These are phyloP conservation scores for Austropuccinia psidii DNA, from an alignment of 1,284 basidiomycete species.

Conservation along the genomic window DNA sequence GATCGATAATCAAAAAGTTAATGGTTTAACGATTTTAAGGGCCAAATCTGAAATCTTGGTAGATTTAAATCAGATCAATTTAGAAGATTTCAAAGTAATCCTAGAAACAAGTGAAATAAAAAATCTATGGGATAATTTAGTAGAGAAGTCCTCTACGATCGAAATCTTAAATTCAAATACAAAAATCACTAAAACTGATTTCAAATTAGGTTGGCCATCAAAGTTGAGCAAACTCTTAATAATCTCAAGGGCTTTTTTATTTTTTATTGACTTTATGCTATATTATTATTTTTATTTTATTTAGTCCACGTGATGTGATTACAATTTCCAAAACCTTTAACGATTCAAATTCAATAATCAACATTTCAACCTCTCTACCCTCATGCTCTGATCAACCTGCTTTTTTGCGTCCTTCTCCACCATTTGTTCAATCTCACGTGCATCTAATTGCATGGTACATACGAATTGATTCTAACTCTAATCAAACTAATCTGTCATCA, in stretches of 20 bases:
- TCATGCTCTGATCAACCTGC: slow-evolving; percentile 83
- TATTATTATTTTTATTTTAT: no score
- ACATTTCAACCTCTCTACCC: slow-evolving; percentile 90
- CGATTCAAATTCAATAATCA: slow-evolving; percentile 73
- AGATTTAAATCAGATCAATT: background rate
- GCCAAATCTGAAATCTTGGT: no score
- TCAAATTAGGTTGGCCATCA: slow-evolving; percentile 36
- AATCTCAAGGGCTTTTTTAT: no score
- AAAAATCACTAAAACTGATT: slow-evolving; percentile 34
- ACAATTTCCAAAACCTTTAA: slow-evolving; percentile 78
- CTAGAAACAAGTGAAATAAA: slow-evolving; percentile 23
- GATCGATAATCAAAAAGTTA: no score
- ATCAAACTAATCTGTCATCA: slow-evolving; percentile 38
- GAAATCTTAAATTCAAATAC: slow-evolving; percentile 28
- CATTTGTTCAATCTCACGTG: slow-evolving; percentile 85
- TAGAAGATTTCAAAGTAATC: slow-evolving; percentile 25
- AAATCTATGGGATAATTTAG: slow-evolving; percentile 30
- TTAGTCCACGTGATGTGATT: slow-evolving; percentile 80
- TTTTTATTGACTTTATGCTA: no score
- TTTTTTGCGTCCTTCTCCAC: slow-evolving; percentile 85
- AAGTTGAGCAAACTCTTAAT: no score
- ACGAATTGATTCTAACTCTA: slow-evolving; percentile 51
- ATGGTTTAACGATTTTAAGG: no score
- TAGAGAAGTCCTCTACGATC: slow-evolving; percentile 24
- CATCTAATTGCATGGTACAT: slow-evolving; percentile 86